Evolutionary conservation across 352 stramenopile species (phyloP), one percentile per base, ranked within the genome.

Genomic region (Phytopythium chamaehyphon): DNA sequence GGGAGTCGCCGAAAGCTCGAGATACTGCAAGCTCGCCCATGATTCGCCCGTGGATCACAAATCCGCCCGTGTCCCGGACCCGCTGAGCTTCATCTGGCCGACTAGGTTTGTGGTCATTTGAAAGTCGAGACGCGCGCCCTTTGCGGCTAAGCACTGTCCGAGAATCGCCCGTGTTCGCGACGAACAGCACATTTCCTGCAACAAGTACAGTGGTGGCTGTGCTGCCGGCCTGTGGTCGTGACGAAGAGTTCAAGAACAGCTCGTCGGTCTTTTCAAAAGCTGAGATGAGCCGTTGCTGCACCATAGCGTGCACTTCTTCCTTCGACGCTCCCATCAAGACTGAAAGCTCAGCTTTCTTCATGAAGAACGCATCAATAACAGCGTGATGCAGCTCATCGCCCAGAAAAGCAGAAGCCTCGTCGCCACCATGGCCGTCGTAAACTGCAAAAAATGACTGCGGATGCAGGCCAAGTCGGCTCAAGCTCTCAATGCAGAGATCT

Each of bases 91-190:
- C 96, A 59, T 99, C 96, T 2, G 62, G 51, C 16, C 83, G 76
- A 69, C 73, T 87, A 14, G 96, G 96, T 69, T 98, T 99, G 70
- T 99, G 96, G 63, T 99, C 96, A 51, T 97, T 96, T 15, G 94
- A 98, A 12, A 98, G 72, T 54, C 95, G 88, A 18, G 96, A 75
- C 2, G 88, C 92, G 23, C 79, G 69, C 1, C 91, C 88, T 18
- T 77, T 81, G 18, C 93, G 82, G 40, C 92, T 98, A 40, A 98
- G 51, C 16, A 98, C 82, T 7, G 97, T 97, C 7, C 96, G 80
- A 33, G 91, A 98, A 59, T 99, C 96, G 26, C 96, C 96, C 8
- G 98, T 93, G 57, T 99, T 99, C 1, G 93, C 92, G 8, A 97
- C 91, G 62, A 98, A 98, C 35, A 98, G 61, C 40, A 86, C 69